Evolutionary conservation across 2,329 filamentous ascomycete species (phyloP).

Genomic region (Zarea fungicola): DNA sequence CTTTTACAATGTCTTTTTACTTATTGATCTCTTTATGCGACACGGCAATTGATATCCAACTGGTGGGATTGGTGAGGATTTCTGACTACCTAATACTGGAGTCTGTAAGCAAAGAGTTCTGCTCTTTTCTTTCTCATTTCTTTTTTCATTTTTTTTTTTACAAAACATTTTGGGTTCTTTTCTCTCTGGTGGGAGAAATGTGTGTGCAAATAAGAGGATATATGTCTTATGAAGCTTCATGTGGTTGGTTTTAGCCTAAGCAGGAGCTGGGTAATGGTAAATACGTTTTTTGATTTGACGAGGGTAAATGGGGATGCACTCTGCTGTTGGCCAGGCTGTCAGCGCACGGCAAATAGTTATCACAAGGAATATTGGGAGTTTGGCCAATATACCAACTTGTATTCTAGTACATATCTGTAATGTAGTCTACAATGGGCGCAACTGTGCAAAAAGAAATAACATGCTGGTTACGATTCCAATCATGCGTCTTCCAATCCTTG

Average conservation of each 20-base stretch:
- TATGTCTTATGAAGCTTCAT: not conserved
- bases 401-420: conserved; percentile 9
- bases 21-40: conserved; percentile 6
- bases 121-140: too few relatives aligned
- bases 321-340: not conserved
- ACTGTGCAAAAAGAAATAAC: not conserved
- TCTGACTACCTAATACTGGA: too few relatives aligned
- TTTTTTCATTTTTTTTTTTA: conserved; percentile 6
- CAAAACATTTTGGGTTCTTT: conserved; percentile 8
- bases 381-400: not conserved
- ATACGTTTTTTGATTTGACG: conserved; percentile 5
- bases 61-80: conserved; percentile 9
- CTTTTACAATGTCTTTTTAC: not conserved
- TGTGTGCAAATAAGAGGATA: not conserved
- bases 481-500: not conserved
- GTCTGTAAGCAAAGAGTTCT: too few relatives aligned
- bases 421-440: conserved; percentile 2
- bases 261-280: conserved; percentile 11
- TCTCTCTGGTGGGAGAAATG: not conserved
- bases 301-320: not conserved
- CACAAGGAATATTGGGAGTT: conserved; percentile 4
- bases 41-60: conserved; percentile 13
- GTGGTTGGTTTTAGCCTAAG: not conserved
- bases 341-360: not conserved
- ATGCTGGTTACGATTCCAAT: not conserved